Percentiles rank a stretch among this genome's conserved stretches.
Evolutionary conservation across 2,329 filamentous ascomycete genomes (phyloP).

Genomic region (Fusarium sp.): DNA sequence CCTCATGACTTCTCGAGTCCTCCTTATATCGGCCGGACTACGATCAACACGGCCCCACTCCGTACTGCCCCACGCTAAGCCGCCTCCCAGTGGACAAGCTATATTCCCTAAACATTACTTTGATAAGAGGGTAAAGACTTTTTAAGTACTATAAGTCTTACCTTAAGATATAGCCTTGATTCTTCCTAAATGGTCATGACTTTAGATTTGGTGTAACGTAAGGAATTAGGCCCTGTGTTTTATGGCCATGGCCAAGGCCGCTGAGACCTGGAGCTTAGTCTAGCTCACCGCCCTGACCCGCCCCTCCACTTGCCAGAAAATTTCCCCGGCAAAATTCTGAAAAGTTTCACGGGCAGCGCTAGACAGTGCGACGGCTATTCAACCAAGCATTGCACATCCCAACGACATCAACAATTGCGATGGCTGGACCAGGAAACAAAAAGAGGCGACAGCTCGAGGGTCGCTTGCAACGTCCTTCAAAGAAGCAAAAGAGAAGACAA

Average conservation of each 20-base stretch:
- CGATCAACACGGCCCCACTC: slow-evolving; percentile 1
- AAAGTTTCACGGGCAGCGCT: slow-evolving; percentile 45
- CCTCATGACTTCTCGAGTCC: too few relatives aligned
- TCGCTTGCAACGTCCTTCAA: slow-evolving; percentile 60
- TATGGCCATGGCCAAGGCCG: too few relatives aligned
- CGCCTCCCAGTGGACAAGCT: background rate
- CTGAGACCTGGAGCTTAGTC: background rate
- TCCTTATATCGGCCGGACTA: slow-evolving; percentile 7
- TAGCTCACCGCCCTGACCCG: slow-evolving; percentile 47
- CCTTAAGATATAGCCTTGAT: too few relatives aligned
- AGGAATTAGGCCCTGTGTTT: too few relatives aligned
- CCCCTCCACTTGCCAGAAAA: slow-evolving; percentile 47
- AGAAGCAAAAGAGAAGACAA: slow-evolving; percentile 67
- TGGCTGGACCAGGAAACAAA: slow-evolving; percentile 54
- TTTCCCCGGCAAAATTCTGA: slow-evolving; percentile 49
- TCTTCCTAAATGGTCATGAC: too few relatives aligned
- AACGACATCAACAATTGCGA: slow-evolving; percentile 40
- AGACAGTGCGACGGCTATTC: slow-evolving; percentile 32
- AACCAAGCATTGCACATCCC: slow-evolving; percentile 22
- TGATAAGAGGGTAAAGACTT: too few relatives aligned
- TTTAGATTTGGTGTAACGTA: too few relatives aligned
- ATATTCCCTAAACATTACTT: too few relatives aligned
- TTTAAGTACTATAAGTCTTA: too few relatives aligned
- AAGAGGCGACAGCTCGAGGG: slow-evolving; percentile 55
- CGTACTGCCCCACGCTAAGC: slow-evolving; percentile 23